phyloP scores from a whole-genome alignment of 1,139 yeast species.

The Lodderomyces orthopsilosis region DNA sequence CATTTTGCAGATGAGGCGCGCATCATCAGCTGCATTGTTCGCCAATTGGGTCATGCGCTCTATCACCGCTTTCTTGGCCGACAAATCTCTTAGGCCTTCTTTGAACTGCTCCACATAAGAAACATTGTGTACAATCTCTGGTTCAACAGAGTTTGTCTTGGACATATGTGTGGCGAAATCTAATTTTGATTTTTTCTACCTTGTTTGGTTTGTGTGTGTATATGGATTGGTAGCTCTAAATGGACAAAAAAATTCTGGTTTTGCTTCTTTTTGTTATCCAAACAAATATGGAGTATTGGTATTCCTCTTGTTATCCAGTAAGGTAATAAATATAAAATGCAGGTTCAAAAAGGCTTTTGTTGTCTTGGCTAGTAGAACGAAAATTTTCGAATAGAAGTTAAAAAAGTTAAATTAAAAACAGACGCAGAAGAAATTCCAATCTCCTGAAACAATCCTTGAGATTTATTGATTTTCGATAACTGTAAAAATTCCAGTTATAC shows the following conservation, averaged over 20 bases:
- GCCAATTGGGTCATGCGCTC: slow-evolving; percentile 41
- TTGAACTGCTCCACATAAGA: slow-evolving; percentile 17
- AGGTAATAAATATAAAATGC: too few species aligned
- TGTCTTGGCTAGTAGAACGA: too few species aligned
- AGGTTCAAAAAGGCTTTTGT: too few species aligned
- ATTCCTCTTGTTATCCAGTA: too few species aligned
- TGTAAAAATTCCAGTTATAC: not conserved
- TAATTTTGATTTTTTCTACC: not conserved
- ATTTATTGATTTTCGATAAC: not conserved
- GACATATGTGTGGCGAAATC: not conserved
- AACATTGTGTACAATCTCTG: not conserved
- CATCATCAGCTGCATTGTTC: slow-evolving; percentile 28
- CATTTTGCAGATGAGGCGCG: slow-evolving; percentile 30
- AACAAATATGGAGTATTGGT: too few species aligned
- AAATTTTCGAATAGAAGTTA: too few species aligned
- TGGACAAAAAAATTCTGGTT: too few species aligned
- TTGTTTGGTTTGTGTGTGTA: too few species aligned
- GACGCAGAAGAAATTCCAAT: too few species aligned
- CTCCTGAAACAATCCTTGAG: not conserved
- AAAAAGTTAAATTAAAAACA: too few species aligned
- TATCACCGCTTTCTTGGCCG: slow-evolving; percentile 40
- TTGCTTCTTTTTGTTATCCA: too few species aligned
- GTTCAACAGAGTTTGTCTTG: not conserved
- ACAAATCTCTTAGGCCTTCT: slow-evolving; percentile 31
- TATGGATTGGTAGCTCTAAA: not conserved